These are phyloP conservation scores for Colletotrichum brevisporum DNA, from an alignment of 2,329 filamentous ascomycete species.

Conservation along the genomic window DNA sequence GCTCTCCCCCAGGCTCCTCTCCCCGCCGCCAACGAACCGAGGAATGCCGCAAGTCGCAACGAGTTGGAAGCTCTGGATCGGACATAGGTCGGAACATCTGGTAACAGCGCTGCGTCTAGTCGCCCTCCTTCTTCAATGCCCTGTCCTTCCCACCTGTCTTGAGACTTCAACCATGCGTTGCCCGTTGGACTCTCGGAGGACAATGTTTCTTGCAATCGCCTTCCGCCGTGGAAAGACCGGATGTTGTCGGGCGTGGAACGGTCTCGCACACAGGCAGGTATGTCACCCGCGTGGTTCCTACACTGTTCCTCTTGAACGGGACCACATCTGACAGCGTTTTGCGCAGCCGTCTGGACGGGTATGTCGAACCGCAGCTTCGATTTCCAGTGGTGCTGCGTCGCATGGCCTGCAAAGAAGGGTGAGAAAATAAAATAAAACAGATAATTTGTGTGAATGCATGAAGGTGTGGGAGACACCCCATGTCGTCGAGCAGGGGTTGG, in stretches of 20 bases:
- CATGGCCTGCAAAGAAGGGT: slow-evolving; percentile 4
- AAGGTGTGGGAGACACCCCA: slow-evolving; percentile 44
- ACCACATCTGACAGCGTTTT: slow-evolving; percentile 1
- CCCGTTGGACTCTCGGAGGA: background rate
- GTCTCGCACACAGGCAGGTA: background rate
- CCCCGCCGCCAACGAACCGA: slow-evolving; percentile 16
- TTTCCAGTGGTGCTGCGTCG: slow-evolving; percentile 6
- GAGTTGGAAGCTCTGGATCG: slow-evolving; percentile 22
- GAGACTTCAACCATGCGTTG: background rate
- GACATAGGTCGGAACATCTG: slow-evolving; percentile 4
- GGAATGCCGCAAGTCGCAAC: slow-evolving; percentile 24
- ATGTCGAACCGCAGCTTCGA: slow-evolving; percentile 12
- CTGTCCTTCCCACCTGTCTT: background rate
- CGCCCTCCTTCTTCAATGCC: background rate
- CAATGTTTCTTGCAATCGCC: background rate
- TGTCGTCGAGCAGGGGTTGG: slow-evolving; percentile 41
- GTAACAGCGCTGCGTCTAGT: slow-evolving; percentile 1
- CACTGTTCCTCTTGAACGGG: background rate
- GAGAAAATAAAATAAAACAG: slow-evolving; percentile 13
- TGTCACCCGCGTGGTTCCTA: background rate
- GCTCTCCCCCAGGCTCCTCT: slow-evolving; percentile 17
- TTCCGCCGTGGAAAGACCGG: background rate
- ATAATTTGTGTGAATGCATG: slow-evolving; percentile 39
- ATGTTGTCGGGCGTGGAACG: no score
- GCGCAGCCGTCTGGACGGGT: background rate